Conservation (phyloP, 2,329 filamentous ascomycete species). For the Hypoxylon sp. region DNA sequence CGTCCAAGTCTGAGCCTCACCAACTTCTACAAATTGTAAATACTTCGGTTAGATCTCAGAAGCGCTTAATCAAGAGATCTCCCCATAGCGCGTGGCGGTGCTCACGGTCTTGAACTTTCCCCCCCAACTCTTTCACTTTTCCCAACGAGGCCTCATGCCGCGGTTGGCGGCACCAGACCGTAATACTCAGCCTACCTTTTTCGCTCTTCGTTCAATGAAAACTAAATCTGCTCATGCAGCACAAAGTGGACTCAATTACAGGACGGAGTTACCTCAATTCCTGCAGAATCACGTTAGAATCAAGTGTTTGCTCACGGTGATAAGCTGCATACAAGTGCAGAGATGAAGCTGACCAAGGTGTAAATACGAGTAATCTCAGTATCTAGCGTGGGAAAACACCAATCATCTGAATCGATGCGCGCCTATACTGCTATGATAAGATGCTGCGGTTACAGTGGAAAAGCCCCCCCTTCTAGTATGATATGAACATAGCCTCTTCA, state of each 20-base stretch:
- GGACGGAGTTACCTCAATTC: background rate
- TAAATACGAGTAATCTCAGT: conserved; percentile 16
- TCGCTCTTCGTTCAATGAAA: background rate
- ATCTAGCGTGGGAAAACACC: background rate
- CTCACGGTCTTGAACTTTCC: background rate
- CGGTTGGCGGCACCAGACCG: background rate
- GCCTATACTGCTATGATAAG: conserved; percentile 17
- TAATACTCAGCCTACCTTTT: background rate
- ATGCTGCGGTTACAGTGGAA: conserved; percentile 10
- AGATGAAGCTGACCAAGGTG: conserved; percentile 4
- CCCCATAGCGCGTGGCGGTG: background rate
- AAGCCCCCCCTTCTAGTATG: conserved; percentile 17
- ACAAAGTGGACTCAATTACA: background rate
- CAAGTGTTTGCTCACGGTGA: background rate
- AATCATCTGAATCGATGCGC: conserved; percentile 11
- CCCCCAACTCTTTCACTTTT: background rate
- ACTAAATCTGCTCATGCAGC: background rate
- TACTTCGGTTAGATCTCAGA: too few relatives aligned
- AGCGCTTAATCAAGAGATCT: background rate
- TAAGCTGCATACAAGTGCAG: conserved; percentile 9
- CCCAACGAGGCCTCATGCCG: background rate
- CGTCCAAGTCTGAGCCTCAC: conserved; percentile 16
- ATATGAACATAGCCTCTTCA: conserved; percentile 29
- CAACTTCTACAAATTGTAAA: background rate
- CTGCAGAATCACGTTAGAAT: background rate